Evolutionary conservation across 345 rosid genomes (phyloP).

Genomic region (Raphanus raphanistrum): DNA sequence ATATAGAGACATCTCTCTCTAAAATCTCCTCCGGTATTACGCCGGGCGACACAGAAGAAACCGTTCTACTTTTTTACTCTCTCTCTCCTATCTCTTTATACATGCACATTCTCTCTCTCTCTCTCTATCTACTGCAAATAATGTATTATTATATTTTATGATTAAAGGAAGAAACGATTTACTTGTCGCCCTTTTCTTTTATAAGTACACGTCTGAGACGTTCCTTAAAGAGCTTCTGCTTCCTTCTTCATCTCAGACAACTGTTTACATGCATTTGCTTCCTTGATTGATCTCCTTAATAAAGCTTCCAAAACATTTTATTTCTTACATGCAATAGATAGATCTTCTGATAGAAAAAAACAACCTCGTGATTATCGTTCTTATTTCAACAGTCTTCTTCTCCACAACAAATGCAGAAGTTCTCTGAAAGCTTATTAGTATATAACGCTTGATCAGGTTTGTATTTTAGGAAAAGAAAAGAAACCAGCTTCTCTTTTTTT

Average conservation of each 20-base stretch:
- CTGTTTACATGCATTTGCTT: conserved; percentile 37
- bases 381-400: background rate
- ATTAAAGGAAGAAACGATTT: background rate
- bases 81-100: conserved; percentile 30
- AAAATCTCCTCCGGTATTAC: conserved; percentile 47
- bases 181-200: conserved; percentile 22
- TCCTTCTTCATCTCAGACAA: conserved; percentile 21
- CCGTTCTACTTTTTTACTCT: conserved; percentile 39
- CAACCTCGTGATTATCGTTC: conserved; percentile 39
- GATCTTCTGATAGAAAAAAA: conserved; percentile 6
- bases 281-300: conserved; percentile 2
- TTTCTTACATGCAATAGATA: conserved; percentile 32
- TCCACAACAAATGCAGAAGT: background rate
- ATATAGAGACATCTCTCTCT: background rate
- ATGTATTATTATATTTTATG: background rate
- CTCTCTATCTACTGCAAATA: conserved; percentile 28
- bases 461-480: conserved; percentile 8
- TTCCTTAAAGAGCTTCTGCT: conserved; percentile 34
- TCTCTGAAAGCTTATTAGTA: conserved; percentile 6
- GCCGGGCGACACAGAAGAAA: conserved; percentile 62
- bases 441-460: conserved; percentile 42
- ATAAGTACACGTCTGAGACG: conserved; percentile 35
- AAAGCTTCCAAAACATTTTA: conserved; percentile 4
- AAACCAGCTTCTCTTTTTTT: background rate
- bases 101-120: conserved; percentile 33